A percentile compares a stretch with the other conserved stretches of the same genome.
Evolutionary conservation across 139 green algal species (phyloP).

Genomic region (Ulvella scutata): DNA sequence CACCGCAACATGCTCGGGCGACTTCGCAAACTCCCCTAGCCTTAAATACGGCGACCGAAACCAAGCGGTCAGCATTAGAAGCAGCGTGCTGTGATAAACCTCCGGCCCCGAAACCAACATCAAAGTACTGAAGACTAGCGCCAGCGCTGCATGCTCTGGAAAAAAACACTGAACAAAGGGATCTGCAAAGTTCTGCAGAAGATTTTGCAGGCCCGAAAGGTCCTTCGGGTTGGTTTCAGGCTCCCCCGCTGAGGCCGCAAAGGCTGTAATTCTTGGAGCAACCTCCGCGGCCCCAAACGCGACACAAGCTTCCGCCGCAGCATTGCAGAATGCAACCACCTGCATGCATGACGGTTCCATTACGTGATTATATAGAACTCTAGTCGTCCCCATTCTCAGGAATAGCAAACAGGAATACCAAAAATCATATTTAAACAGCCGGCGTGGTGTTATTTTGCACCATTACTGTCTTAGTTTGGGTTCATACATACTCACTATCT

Average conservation of each 20-base stretch:
- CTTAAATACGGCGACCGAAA: not conserved
- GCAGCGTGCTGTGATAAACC: not conserved
- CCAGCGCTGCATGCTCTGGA: not conserved
- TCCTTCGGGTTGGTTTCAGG: not conserved
- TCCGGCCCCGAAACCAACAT: not conserved
- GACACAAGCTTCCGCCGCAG: not conserved
- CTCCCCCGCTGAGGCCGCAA: not conserved
- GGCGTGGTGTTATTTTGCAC: too few species aligned
- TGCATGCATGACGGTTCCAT: too few species aligned
- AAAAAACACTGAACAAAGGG: not conserved
- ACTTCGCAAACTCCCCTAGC: not conserved
- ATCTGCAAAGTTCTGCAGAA: not conserved
- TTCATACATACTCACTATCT: too few species aligned
- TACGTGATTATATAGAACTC: too few species aligned
- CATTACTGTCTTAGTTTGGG: too few species aligned
- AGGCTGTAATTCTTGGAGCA: not conserved
- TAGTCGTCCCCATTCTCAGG: too few species aligned
- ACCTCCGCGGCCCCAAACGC: not conserved
- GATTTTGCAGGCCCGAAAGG: not conserved
- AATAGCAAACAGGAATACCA: too few species aligned
- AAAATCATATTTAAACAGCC: too few species aligned
- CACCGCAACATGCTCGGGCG: not conserved
- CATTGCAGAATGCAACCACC: not conserved
- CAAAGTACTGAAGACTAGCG: not conserved
- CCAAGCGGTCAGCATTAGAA: not conserved